These are phyloP conservation scores for Heterobasidion irregulare DNA, from an alignment of 1,284 basidiomycete genomes.

Conservation along the genomic window DNA sequence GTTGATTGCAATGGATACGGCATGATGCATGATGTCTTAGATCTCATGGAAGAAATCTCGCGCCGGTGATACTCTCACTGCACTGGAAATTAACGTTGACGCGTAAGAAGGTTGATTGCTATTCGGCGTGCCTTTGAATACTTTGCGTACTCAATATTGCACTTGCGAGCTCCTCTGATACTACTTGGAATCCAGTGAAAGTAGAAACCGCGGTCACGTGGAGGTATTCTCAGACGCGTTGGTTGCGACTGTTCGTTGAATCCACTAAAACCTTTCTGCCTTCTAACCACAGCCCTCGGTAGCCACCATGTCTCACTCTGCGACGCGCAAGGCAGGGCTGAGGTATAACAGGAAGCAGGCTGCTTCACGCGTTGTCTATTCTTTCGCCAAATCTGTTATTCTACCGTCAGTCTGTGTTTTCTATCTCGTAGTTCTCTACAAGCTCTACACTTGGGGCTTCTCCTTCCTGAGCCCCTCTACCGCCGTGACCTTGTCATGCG, in stretches of 20 bases:
- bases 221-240: no score
- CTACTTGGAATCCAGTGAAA: no score
- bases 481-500: background rate
- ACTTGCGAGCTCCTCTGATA: no score
- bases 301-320: background rate
- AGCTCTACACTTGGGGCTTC: background rate
- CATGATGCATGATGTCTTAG: slow-evolving; percentile 16
- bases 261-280: no score
- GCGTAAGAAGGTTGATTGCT: no score
- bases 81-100: no score
- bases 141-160: no score
- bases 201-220: no score
- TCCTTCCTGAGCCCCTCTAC: background rate
- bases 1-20: slow-evolving; percentile 52
- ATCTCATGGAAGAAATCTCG: background rate
- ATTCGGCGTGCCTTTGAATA: no score
- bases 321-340: background rate
- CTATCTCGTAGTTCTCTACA: background rate
- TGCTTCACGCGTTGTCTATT: background rate
- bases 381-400: background rate
- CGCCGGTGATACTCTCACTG: no score
- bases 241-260: no score
- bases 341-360: background rate
- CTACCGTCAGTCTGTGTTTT: background rate
- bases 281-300: no score